Evolutionary conservation across 176 grass and related monocot species (phyloP).

Genomic region (Oryza glumipatula): DNA sequence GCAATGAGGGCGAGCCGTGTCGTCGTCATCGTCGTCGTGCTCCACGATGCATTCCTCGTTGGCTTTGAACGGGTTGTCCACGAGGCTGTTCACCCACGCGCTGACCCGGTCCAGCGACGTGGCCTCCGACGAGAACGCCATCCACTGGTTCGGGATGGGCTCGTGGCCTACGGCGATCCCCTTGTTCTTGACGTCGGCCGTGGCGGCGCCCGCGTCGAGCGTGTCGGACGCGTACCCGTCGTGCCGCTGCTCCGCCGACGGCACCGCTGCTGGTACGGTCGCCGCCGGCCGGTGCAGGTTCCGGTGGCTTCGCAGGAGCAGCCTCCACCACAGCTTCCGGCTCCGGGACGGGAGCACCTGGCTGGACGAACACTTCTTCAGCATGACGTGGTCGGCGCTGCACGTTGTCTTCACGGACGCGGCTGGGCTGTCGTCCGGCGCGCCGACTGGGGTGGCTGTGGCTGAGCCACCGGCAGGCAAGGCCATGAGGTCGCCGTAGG

Average conservation of each 20-base stretch:
- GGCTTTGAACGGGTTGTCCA: constrained; percentile 34
- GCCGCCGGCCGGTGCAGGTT: constrained; percentile 51
- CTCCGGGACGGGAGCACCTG: constrained; percentile 89
- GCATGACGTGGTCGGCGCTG: constrained; percentile 78
- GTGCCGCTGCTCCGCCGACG: constrained; percentile 18
- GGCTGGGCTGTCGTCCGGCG: constrained; percentile 51
- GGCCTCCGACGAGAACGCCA: constrained; percentile 65
- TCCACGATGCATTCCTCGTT: constrained; percentile 12
- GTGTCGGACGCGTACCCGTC: constrained; percentile 85
- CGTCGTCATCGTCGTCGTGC: constrained; percentile 1
- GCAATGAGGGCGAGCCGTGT: neutral
- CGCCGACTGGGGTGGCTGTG: constrained; percentile 15
- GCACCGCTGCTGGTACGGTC: neutral
- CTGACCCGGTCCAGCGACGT: constrained; percentile 72
- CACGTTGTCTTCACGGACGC: constrained; percentile 58
- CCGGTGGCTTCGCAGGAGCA: constrained; percentile 84
- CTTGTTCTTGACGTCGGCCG: constrained; percentile 47
- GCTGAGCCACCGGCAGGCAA: neutral
- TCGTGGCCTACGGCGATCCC: constrained; percentile 32
- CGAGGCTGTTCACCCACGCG: constrained; percentile 91
- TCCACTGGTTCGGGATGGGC: constrained; percentile 60
- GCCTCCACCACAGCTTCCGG: constrained; percentile 82
- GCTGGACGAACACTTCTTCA: constrained; percentile 73
- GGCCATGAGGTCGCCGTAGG: constrained; percentile 55
- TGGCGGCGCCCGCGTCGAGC: constrained; percentile 36